Conservation (phyloP, 768 basidiomycete genomes). For the Pulveroboletus sp. region DNA sequence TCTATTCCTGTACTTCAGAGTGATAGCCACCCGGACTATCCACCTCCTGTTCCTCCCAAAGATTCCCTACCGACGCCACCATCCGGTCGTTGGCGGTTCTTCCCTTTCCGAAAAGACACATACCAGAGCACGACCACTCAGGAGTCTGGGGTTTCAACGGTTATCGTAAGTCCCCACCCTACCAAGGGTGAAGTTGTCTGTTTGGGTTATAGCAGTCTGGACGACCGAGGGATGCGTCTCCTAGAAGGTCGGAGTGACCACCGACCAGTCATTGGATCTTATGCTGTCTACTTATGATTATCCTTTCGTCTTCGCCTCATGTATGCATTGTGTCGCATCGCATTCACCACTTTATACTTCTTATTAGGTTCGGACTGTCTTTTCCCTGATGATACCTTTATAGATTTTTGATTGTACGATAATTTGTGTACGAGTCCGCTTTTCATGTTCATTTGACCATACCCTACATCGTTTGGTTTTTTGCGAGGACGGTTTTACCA, state of each 20-base stretch:
- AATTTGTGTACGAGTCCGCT: slow-evolving; percentile 15
- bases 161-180: slow-evolving; percentile 29
- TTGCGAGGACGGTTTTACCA: not conserved
- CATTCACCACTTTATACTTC: slow-evolving; percentile 3
- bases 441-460: slow-evolving; percentile 10
- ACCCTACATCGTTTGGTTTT: slow-evolving; percentile 1
- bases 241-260: slow-evolving; percentile 83
- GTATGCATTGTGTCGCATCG: slow-evolving; percentile 8
- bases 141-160: slow-evolving; percentile 20
- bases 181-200: slow-evolving; percentile 71
- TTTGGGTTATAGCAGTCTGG: slow-evolving; percentile 67
- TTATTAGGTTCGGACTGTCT: slow-evolving; percentile 3
- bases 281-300: slow-evolving; percentile 60
- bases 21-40: slow-evolving; percentile 19
- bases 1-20: slow-evolving; percentile 5
- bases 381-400: slow-evolving; percentile 17
- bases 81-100: slow-evolving; percentile 46
- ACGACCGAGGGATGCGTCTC: slow-evolving; percentile 71
- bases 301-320: not conserved
- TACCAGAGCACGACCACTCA: slow-evolving; percentile 27
- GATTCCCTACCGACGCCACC: slow-evolving; percentile 23
- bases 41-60: slow-evolving; percentile 30
- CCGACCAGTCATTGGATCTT: slow-evolving; percentile 80
- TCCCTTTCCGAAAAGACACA: slow-evolving; percentile 45
- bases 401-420: slow-evolving; percentile 9